These are phyloP conservation scores for Nemophila menziesii DNA, from an alignment of 257 asterid species.

Conservation along the genomic window DNA sequence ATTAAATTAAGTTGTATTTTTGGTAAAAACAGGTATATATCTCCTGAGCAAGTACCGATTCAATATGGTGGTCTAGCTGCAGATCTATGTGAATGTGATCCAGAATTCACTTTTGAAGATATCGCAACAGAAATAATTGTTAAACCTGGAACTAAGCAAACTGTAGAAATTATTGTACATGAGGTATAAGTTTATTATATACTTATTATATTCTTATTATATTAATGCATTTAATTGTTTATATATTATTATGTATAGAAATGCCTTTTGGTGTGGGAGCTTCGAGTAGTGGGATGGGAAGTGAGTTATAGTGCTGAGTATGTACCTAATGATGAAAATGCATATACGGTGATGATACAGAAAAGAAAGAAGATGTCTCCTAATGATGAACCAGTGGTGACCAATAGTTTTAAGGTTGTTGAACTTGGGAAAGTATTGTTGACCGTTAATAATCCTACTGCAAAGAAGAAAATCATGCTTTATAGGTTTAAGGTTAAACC, in stretches of 20 bases:
- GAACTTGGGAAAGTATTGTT: constrained; percentile 24
- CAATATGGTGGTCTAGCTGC: constrained; percentile 85
- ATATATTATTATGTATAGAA: not conserved
- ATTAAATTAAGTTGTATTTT: not conserved
- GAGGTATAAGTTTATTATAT: constrained; percentile 37
- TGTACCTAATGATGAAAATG: constrained; percentile 17
- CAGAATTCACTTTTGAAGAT: constrained; percentile 68
- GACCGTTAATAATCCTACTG: constrained; percentile 20
- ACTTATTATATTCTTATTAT: not conserved
- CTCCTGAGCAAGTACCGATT: constrained; percentile 26
- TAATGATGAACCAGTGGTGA: constrained; percentile 18
- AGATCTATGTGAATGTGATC: constrained; percentile 84
- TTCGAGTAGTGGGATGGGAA: constrained; percentile 29
- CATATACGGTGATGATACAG: constrained; percentile 23
- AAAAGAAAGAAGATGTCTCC: constrained; percentile 16
- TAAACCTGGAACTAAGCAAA: constrained; percentile 78
- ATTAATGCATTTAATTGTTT: not conserved
- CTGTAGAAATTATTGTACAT: constrained; percentile 72
- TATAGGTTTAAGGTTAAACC: constrained; percentile 24
- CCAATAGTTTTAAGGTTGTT: constrained; percentile 8
- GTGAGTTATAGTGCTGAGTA: constrained; percentile 27
- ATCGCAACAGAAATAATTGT: constrained; percentile 62
- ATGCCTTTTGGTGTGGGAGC: constrained; percentile 2
- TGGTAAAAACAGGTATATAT: constrained; percentile 42
- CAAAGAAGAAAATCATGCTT: constrained; percentile 31